Percentiles rank a stretch among this genome's conserved stretches.
Evolutionary conservation across 495 filamentous ascomycete genomes (phyloP).

Genomic region (Bryoglossum gracile): DNA sequence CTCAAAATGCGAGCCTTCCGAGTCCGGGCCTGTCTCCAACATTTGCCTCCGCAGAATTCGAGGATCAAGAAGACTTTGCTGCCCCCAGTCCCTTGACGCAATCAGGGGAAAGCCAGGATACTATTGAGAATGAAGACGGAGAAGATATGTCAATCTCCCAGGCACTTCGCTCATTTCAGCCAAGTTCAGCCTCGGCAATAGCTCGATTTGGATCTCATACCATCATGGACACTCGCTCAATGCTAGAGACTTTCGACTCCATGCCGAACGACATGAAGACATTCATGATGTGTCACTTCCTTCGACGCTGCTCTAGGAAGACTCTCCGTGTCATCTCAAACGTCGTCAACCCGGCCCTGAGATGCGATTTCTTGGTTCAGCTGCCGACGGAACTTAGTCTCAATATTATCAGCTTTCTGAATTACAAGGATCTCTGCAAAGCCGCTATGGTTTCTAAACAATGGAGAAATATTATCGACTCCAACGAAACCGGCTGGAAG

Average conservation of each 20-base stretch:
- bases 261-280: constrained; percentile 84
- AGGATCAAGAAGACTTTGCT: constrained; percentile 12
- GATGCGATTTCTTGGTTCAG: constrained; percentile 81
- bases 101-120: constrained; percentile 23
- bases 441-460: constrained; percentile 91
- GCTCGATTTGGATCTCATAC: constrained; percentile 33
- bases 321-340: constrained; percentile 88
- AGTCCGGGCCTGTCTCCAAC: constrained; percentile 94
- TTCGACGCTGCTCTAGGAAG: constrained; percentile 80
- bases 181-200: too few species aligned
- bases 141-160: constrained; percentile 11
- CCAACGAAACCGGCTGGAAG: constrained; percentile 94
- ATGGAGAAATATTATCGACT: constrained; percentile 85
- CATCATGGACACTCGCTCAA: constrained; percentile 60
- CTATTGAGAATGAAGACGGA: constrained; percentile 17
- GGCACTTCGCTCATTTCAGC: background rate
- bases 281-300: constrained; percentile 92
- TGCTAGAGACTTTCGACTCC: constrained; percentile 85
- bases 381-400: constrained; percentile 83
- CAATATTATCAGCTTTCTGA: constrained; percentile 80
- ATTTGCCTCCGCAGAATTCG: constrained; percentile 55
- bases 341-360: constrained; percentile 91
- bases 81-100: constrained; percentile 10
- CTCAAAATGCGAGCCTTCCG: constrained; percentile 84
- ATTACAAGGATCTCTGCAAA: constrained; percentile 79